Base-by-base conservation (phyloP, 345 rosid species). In the Camelina neglecta region DNA sequence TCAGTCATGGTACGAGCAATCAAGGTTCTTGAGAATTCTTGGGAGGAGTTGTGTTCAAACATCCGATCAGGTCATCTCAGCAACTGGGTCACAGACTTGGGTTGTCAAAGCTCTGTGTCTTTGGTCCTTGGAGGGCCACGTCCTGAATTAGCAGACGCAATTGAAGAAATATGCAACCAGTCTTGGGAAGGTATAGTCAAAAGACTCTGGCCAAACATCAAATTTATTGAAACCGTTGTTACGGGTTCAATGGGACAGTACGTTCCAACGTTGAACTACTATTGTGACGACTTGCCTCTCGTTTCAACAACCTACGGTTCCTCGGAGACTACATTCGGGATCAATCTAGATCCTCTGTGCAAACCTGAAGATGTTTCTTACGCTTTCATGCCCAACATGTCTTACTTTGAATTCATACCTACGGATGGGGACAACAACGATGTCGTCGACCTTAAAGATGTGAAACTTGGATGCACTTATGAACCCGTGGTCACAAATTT, bases 181-280 rank as follows among this genome's bases (percentile, higher is more conserved):
- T 86, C 97, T 3, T 93, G 98, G 97, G 88, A 91, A 70, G 96
- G 94, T 68, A 93, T 93, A 75, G 85, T 93, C 10, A 85, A 67
- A 75, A 91, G 71, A 75, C 73, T 93, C 1, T 93, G 96, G 97
- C 98, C 96, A 39, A 80, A 80, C 57, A 86, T 88, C 6, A 91
- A 88, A 79, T 93, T 78, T 77, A 83, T 93, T 73, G 98, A 93
- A 66, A 92, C 89, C 35, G 87, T 91, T 65, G 89, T 91, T 39
- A 91, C 97, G 2, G 97, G 97, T 50, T 87, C 97, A 11, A 93
- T 93, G 98, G 97, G 91, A 16, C 98, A 93, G 47, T 91, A 93
- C 33, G 87, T 91, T 57, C 85, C 93, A 1, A 83, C 81, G 12
- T 87, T 93, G 45, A 90, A 90, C 75, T 83, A 81, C 61, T 93